A percentile compares a stretch with the other conserved stretches of the same genome.
These are phyloP conservation scores for Salicornia ramosissima DNA, from an alignment of 148 eudicot species.

Conservation along the genomic window DNA sequence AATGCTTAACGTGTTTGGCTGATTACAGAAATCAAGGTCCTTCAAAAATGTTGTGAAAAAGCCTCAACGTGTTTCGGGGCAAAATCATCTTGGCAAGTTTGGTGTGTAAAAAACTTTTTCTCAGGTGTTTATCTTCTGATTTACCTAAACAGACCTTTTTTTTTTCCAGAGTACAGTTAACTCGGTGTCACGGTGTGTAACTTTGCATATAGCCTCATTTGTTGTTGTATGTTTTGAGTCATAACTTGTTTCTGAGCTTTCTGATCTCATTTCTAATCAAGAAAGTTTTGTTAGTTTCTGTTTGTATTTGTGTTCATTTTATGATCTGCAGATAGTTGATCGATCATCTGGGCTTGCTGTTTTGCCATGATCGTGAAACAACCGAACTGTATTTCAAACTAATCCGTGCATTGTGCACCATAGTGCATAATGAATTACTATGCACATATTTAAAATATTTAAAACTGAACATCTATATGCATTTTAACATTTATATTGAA, in stretches of 20 bases:
- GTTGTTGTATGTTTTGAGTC: slow-evolving; percentile 10
- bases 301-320: neutral
- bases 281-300: neutral
- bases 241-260: neutral
- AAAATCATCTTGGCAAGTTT: slow-evolving; percentile 16
- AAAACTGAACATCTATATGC: no score
- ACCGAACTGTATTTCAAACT: no score
- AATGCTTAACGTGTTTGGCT: neutral
- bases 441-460: no score
- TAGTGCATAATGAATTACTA: no score
- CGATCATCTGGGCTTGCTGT: neutral
- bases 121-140: slow-evolving; percentile 18
- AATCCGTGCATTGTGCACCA: no score
- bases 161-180: slow-evolving; percentile 16
- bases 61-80: slow-evolving; percentile 8
- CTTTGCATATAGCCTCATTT: slow-evolving; percentile 18
- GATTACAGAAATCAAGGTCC: slow-evolving; percentile 1
- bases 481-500: no score
- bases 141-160: slow-evolving; percentile 12
- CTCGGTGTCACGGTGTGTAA: slow-evolving; percentile 15
- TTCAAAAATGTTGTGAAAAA: slow-evolving; percentile 19
- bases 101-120: slow-evolving; percentile 24
- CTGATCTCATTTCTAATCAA: neutral
- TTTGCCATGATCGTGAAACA: no score
- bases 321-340: neutral